Percentiles rank a stretch among this genome's conserved stretches.
Conservation (phyloP, 139 green algal genomes). For the Spirogloea muscicola region DNA sequence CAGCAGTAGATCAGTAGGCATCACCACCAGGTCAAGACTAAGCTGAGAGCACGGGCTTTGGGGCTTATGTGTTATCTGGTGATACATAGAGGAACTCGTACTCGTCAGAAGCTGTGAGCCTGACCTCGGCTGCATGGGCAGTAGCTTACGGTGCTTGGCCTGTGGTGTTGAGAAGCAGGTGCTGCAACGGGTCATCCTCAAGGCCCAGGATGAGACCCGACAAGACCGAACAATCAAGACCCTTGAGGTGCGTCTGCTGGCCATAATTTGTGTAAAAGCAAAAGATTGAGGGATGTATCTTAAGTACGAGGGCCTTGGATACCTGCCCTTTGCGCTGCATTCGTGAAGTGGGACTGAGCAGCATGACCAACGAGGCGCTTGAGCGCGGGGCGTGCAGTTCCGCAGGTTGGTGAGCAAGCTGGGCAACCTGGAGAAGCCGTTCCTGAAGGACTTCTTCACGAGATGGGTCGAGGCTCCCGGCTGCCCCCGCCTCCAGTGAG, state of each 20-base stretch:
- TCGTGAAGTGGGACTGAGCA: too few relatives aligned
- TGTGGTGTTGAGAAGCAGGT: neutral
- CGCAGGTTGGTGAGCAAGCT: constrained; percentile 39
- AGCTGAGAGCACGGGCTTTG: too few relatives aligned
- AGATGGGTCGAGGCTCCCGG: constrained; percentile 60
- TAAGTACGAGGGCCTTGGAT: too few relatives aligned
- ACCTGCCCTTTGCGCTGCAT: too few relatives aligned
- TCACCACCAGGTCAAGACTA: too few relatives aligned
- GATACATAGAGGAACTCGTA: neutral
- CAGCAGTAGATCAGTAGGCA: too few relatives aligned
- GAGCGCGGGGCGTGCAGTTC: constrained; percentile 32
- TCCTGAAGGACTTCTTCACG: constrained; percentile 54
- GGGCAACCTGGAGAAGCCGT: constrained; percentile 45
- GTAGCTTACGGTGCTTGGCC: too few relatives aligned
- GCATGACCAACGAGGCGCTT: too few relatives aligned
- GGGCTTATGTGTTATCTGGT: neutral
- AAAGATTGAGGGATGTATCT: too few relatives aligned
- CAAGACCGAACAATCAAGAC: constrained; percentile 5
- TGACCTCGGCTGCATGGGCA: neutral
- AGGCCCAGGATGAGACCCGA: neutral
- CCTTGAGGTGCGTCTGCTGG: neutral
- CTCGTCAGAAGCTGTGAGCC: neutral
- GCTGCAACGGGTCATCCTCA: constrained; percentile 7
- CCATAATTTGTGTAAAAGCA: too few relatives aligned
- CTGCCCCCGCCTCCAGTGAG: constrained; percentile 51